These are phyloP conservation scores for Onygenales sp. DNA, from an alignment of 2,329 filamentous ascomycete genomes.

Conservation along the genomic window DNA sequence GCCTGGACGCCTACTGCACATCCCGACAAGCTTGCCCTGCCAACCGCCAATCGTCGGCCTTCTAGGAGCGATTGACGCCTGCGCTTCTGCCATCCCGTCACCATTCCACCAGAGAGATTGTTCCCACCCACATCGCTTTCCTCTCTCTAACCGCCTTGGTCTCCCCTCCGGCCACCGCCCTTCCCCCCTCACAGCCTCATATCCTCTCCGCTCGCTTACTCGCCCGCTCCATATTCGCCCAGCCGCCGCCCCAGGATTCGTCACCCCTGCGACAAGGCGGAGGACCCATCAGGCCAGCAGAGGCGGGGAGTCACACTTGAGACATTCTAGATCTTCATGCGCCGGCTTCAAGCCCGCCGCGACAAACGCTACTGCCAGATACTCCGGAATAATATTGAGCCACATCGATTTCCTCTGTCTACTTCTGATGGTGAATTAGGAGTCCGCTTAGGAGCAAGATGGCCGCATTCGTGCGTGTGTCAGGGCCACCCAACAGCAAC, in stretches of 20 bases:
- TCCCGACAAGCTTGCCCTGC: neutral
- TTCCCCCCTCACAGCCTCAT: neutral
- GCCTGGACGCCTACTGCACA: neutral
- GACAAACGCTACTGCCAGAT: neutral
- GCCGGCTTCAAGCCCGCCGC: neutral
- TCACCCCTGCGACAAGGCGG: neutral
- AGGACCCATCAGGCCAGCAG: neutral
- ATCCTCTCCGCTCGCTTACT: neutral
- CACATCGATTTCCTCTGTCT: neutral
- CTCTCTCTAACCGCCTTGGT: neutral
- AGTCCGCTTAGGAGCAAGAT: slow-evolving; percentile 32
- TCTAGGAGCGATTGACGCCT: neutral
- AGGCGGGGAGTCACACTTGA: neutral
- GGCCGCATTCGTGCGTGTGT: slow-evolving; percentile 87
- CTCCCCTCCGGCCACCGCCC: neutral
- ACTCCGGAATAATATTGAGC: neutral
- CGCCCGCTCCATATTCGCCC: neutral
- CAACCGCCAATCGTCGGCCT: neutral
- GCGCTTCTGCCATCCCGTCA: neutral
- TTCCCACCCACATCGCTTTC: neutral
- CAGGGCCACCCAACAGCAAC: slow-evolving; percentile 91
- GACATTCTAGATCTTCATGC: neutral
- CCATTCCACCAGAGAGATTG: neutral
- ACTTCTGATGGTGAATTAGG: slow-evolving; percentile 12
- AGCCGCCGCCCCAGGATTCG: neutral